Base-by-base conservation (phyloP, 345 rosid genomes). In the Populus pruinosa region DNA sequence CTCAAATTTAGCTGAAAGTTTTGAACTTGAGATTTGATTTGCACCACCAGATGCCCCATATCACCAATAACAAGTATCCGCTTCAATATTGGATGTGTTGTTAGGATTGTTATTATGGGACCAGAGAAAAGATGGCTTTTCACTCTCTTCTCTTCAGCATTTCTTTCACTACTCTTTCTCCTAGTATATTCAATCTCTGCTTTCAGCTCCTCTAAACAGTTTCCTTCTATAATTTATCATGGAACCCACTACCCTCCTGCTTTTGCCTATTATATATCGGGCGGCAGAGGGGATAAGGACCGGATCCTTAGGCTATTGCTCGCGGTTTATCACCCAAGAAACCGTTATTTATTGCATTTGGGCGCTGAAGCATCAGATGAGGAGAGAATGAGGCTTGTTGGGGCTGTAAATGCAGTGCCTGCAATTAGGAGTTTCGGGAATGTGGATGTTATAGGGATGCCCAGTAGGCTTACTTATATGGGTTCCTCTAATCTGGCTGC, bases 281-380 rank as follows among this genome's bases (percentile, higher is more conserved):
- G 99, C 13, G 92, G 91, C 23, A 85, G 81, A 49, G 97, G 97
- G 12, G 93, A 94, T 72, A 78, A 55, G 62, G 91, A 89, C 83
- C 89, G 89, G 90, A 91, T 96, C 88, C 77, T 92, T 25, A 86
- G 99, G 80, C 78, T 94, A 41, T 76, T 94, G 79, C 97, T 93
- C 9, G 97, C 99, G 1, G 88, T 96, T 23, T 96, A 96, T 81
- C 99, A 96, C 72, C 99, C 99, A 1, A 88, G 99, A 82, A 96
- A 96, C 77, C 90, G 94, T 36, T 96, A 96, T 73, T 79, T 96
- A 74, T 79, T 96, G 82, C 98, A 96, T 85, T 92, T 96, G 5
- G 85, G 85, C 7, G 91, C 90, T 50, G 99, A 96, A 50, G 95
- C 97, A 2, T 83, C 93, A 6, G 94, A 89, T 76, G 85, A 87